Conservation (phyloP, 2,329 filamentous ascomycete species). For the Diaporthe helianthi region DNA sequence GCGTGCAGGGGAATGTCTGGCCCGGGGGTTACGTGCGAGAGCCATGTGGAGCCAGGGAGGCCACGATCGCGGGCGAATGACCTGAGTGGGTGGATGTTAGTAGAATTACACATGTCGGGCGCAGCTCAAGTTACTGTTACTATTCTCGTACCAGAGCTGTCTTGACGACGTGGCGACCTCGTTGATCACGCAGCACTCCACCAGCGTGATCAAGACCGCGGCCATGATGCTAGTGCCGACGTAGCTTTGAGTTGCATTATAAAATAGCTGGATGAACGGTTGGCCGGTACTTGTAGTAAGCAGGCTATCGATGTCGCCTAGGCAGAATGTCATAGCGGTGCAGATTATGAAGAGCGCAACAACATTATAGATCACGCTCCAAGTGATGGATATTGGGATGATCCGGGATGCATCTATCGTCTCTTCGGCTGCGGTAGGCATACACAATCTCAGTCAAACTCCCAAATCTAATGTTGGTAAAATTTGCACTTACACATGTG, state of each 20-base stretch:
- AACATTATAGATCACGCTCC: slow-evolving; percentile 5
- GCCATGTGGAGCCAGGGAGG: slow-evolving; percentile 2
- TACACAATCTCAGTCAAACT: background rate
- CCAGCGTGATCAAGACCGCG: background rate
- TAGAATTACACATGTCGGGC: accelerated
- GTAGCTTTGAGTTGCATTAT: background rate
- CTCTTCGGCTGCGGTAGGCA: background rate
- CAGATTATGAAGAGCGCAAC: background rate
- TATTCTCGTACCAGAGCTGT: slow-evolving; percentile 8
- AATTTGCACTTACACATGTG: background rate
- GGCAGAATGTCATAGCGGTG: background rate
- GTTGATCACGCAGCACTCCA: slow-evolving; percentile 14
- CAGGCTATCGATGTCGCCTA: slow-evolving; percentile 7
- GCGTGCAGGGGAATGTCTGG: background rate
- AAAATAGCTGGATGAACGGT: slow-evolving; percentile 2
- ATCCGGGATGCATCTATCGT: slow-evolving; percentile 13
- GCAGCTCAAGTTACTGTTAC: accelerated
- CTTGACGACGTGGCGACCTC: slow-evolving; percentile 6
- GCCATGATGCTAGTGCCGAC: background rate
- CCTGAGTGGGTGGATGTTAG: background rate
- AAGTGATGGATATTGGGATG: background rate
- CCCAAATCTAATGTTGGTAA: accelerated
- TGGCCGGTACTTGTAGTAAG: background rate
- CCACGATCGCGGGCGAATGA: slow-evolving; percentile 8
- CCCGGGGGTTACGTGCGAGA: background rate